phyloP scores from a whole-genome alignment of 2,329 filamentous ascomycete species.

The Coccinonectria pachysandricola region DNA sequence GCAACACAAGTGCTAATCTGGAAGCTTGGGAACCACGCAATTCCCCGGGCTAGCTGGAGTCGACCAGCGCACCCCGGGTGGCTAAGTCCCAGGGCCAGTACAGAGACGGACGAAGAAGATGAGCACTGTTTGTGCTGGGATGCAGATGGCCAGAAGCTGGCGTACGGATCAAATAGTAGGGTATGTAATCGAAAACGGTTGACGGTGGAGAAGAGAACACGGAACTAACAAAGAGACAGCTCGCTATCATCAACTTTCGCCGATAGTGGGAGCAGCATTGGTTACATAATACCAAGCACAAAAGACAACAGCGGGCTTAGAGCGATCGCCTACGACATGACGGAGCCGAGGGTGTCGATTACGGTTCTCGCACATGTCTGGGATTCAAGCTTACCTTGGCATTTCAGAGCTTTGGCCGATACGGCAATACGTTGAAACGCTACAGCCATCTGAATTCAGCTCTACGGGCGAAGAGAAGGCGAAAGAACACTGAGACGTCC shows the following conservation, averaged over 20 bases:
- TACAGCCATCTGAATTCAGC: no score
- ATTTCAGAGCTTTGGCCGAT: no score
- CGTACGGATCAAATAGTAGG: constrained; percentile 52
- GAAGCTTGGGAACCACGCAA: constrained; percentile 49
- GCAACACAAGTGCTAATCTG: constrained; percentile 50
- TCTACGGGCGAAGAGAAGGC: no score
- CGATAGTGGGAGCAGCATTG: constrained; percentile 25
- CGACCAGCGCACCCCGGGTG: constrained; percentile 45
- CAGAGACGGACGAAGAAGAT: constrained; percentile 47
- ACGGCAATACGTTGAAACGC: no score
- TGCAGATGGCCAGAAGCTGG: constrained; percentile 48
- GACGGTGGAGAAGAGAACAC: no score
- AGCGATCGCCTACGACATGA: no score
- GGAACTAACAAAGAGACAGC: constrained; percentile 21
- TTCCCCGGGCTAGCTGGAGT: constrained; percentile 52
- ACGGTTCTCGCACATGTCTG: no score
- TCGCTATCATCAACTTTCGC: constrained; percentile 42
- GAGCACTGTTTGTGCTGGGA: constrained; percentile 55
- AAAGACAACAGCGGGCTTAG: no score
- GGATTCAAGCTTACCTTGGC: no score
- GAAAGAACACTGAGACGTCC: no score
- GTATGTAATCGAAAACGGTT: constrained; percentile 34
- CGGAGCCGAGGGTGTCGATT: no score
- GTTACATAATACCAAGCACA: neutral
- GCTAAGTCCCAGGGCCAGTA: constrained; percentile 44